Base-by-base conservation (phyloP, 352 stramenopile species). In the Plasmopara muralis region DNA sequence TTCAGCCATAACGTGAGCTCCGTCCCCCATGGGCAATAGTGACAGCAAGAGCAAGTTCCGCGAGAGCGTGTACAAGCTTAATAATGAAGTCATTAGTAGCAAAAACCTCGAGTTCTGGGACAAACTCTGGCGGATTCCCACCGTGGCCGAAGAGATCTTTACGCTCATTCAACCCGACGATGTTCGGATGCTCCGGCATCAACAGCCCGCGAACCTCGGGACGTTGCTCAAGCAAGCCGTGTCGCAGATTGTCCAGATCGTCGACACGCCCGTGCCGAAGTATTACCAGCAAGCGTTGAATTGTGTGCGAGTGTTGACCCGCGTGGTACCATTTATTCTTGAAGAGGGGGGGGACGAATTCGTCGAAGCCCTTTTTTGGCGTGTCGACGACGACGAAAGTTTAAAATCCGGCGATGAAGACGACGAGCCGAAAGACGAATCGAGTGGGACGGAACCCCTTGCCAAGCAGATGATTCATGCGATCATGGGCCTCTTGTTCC, bases 21-120 rank as follows among this genome's bases (percentile, higher is more conserved):
- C 20, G 1, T 25, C 20, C 20, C 20, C 20, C 31, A 94, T 94
- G 83, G 83, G 83, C 50, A 92, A 92, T 64, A 91, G 79, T 68
- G 82, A 94, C 64, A 92, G 81, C 65, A 94, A 92, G 75, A 91
- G 79, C 72, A 94, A 92, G 77, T 94, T 94, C 69, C 81, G 82
- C 65, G 83, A 94, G 77, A 90, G 76, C 66, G 83, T 94, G 45
- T 92, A 94, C 72, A 94, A 94, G 76, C 78, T 94, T 62, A 92
- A 88, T 66, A 92, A 94, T 42, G 81, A 94, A 52, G 72, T 89
- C 8, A 74, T 94, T 37, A 89, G 77, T 45, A 67, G 68, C 60
- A 89, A 89, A 65, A 87, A 89, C 60, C 78, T 92, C 59, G 83
- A 94, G 64, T 94, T 94, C 66, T 94, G 83, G 83, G 82, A 92